These are phyloP conservation scores for Xylaria polymorpha DNA, from an alignment of 2,329 filamentous ascomycete species.

Conservation along the genomic window DNA sequence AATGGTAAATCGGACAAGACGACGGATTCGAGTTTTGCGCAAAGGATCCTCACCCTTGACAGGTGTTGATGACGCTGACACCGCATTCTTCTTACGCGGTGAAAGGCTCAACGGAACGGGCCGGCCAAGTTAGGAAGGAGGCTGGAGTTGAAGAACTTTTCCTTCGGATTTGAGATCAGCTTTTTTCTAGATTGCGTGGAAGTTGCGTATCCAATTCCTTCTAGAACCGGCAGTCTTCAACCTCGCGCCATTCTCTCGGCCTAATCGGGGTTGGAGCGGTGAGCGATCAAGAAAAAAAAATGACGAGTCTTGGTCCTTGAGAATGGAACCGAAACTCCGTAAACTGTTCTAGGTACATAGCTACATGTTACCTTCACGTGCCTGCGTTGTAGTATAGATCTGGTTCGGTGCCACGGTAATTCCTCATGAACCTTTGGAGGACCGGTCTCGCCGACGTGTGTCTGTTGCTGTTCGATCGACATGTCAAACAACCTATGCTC, in stretches of 20 bases:
- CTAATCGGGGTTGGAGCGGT: constrained; percentile 25
- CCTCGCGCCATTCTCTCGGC: constrained; percentile 8
- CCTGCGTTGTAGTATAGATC: constrained; percentile 20
- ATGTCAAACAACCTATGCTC: not conserved
- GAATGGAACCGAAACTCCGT: constrained; percentile 2
- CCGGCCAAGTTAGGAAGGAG: constrained; percentile 49
- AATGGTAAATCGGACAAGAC: constrained; percentile 3
- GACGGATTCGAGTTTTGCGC: constrained; percentile 15
- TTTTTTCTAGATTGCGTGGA: constrained; percentile 16
- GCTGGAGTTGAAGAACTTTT: constrained; percentile 15
- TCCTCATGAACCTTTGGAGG: constrained; percentile 8
- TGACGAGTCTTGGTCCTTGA: constrained; percentile 8
- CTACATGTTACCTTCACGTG: constrained; percentile 24
- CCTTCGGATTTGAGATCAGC: not conserved
- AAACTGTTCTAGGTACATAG: not conserved
- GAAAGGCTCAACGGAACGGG: constrained; percentile 41
- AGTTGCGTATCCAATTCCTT: constrained; percentile 22
- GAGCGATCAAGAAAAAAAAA: not conserved
- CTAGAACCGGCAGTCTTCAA: constrained; percentile 18
- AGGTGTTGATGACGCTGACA: constrained; percentile 19
- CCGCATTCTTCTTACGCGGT: constrained; percentile 20
- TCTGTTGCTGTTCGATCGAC: constrained; percentile 5
- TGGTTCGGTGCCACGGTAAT: constrained; percentile 29
- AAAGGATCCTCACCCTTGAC: constrained; percentile 29
- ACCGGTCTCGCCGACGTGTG: constrained; percentile 26